Conservation (phyloP, 257 asterid genomes). For the Prunella vulgaris region DNA sequence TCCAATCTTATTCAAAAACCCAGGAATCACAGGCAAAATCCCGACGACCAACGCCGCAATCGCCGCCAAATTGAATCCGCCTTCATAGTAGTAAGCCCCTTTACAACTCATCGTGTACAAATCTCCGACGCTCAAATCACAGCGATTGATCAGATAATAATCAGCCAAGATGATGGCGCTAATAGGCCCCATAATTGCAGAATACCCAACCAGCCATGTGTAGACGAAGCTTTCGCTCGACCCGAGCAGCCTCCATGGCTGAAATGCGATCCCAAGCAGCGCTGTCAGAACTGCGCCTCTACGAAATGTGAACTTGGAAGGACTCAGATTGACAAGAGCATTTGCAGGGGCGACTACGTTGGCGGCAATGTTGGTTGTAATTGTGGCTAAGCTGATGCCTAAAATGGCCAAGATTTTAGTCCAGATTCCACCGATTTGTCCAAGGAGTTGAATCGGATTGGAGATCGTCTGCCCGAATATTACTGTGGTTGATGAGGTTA, state of each 20-base stretch:
- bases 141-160: slow-evolving; percentile 47
- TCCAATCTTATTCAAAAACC: slow-evolving; percentile 70
- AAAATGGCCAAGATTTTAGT: slow-evolving; percentile 59
- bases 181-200: slow-evolving; percentile 85
- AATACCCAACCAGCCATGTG: slow-evolving; percentile 86
- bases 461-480: slow-evolving; percentile 74
- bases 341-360: slow-evolving; percentile 95
- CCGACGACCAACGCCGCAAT: slow-evolving; percentile 55
- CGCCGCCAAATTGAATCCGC: slow-evolving; percentile 66
- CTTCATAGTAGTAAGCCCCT: slow-evolving; percentile 64
- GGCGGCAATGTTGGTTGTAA: slow-evolving; percentile 94
- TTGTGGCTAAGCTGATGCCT: slow-evolving; percentile 69
- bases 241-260: slow-evolving; percentile 84
- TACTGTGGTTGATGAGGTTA: slow-evolving; percentile 77
- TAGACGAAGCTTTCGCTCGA: slow-evolving; percentile 89
- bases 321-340: slow-evolving; percentile 75
- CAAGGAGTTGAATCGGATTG: slow-evolving; percentile 67
- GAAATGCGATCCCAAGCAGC: slow-evolving; percentile 64
- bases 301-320: slow-evolving; percentile 61
- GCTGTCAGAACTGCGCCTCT: slow-evolving; percentile 72
- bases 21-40: slow-evolving; percentile 84
- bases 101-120: slow-evolving; percentile 47
- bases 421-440: slow-evolving; percentile 65
- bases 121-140: slow-evolving; percentile 40
- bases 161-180: slow-evolving; percentile 63